Evolutionary conservation across 2,329 filamentous ascomycete species (phyloP).

Genomic region (Ophiosphaerella herpotricha): DNA sequence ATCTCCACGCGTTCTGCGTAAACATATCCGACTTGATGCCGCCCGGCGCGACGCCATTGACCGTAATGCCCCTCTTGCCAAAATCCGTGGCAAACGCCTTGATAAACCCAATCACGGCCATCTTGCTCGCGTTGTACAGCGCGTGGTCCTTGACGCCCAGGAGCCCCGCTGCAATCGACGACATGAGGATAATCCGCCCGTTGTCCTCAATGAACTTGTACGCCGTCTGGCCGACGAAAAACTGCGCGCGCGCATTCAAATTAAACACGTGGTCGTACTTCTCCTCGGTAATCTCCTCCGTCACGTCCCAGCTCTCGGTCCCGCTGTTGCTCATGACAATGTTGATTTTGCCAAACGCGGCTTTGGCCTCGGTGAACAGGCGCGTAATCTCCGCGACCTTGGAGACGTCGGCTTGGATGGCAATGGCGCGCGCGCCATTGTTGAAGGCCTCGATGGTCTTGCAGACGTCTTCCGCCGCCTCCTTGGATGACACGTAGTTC

Average conservation of each 20-base stretch:
- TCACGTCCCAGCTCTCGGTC: conserved; percentile 69
- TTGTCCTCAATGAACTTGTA: conserved; percentile 72
- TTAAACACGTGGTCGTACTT: conserved; percentile 73
- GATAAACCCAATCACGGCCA: conserved; percentile 73
- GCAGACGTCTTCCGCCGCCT: conserved; percentile 55
- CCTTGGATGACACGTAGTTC: conserved; percentile 64
- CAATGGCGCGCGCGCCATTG: conserved; percentile 58
- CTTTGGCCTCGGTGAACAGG: conserved; percentile 55
- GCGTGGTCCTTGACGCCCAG: conserved; percentile 72
- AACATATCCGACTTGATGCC: conserved; percentile 81
- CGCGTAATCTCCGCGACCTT: conserved; percentile 62
- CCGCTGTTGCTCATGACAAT: conserved; percentile 61
- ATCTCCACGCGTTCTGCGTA: conserved; percentile 60
- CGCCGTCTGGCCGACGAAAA: conserved; percentile 77
- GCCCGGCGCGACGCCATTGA: conserved; percentile 73
- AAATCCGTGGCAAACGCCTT: conserved; percentile 74
- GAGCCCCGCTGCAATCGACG: conserved; percentile 69
- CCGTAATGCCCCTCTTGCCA: conserved; percentile 68
- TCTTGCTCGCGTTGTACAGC: conserved; percentile 73
- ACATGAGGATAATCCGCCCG: conserved; percentile 76
- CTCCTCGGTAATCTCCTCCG: conserved; percentile 70
- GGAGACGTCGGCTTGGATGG: conserved; percentile 64
- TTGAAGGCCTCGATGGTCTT: conserved; percentile 52
- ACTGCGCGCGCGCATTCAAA: conserved; percentile 72
- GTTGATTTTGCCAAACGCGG: conserved; percentile 50